Percentiles rank a stretch among this genome's conserved stretches.
Conservation (phyloP, 768 basidiomycete species). For the Agrocybe pediades region DNA sequence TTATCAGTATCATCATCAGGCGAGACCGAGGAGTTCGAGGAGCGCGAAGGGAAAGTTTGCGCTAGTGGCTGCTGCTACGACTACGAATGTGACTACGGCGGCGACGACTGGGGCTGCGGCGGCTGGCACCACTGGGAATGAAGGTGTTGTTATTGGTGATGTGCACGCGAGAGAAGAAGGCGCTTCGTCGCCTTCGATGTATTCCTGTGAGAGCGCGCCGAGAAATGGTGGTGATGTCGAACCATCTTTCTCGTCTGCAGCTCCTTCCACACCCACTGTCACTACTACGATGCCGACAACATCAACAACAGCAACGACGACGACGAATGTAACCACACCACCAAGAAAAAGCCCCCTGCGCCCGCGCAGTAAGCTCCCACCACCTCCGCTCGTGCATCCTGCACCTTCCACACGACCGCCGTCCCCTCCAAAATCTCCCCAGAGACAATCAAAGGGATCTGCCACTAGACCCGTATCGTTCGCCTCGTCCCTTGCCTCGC, state of each 20-base stretch:
- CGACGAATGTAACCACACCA: too few relatives aligned
- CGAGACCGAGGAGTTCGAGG: too few relatives aligned
- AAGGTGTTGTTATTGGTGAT: too few relatives aligned
- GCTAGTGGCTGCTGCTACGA: too few relatives aligned
- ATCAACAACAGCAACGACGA: not conserved
- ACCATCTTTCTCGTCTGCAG: not conserved
- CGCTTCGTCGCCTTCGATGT: not conserved
- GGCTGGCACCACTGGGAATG: too few relatives aligned
- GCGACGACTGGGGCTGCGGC: too few relatives aligned
- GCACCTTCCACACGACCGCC: not conserved
- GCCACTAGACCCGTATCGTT: not conserved
- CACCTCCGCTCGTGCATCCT: not conserved
- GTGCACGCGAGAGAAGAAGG: not conserved
- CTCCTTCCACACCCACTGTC: not conserved
- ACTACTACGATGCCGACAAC: not conserved
- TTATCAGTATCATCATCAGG: too few relatives aligned
- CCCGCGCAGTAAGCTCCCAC: not conserved
- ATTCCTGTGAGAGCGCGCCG: not conserved
- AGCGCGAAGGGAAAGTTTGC: too few relatives aligned
- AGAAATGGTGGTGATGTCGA: not conserved
- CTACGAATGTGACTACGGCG: too few relatives aligned
- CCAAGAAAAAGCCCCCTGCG: too few relatives aligned
- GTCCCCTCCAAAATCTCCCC: not conserved
- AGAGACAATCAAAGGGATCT: not conserved
- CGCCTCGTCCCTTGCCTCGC: not conserved